Percentiles rank a stretch among this genome's conserved stretches.
Evolutionary conservation across 345 rosid genomes (phyloP).

Genomic region (Euphorbia pulcherrima): DNA sequence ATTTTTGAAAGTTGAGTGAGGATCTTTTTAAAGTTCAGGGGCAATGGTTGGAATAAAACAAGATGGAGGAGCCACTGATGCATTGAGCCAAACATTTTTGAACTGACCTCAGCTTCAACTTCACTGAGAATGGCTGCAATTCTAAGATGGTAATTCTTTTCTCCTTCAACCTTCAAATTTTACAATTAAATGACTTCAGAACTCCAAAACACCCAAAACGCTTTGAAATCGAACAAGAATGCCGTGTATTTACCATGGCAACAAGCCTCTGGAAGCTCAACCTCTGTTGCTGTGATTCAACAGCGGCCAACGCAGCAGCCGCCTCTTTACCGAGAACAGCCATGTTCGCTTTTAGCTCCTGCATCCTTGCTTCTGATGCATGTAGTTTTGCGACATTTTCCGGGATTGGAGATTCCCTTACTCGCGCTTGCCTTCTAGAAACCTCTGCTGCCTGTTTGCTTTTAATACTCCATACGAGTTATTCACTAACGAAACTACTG

Average conservation of each 20-base stretch:
- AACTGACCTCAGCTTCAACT: conserved; percentile 95
- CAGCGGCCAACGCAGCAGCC: conserved; percentile 89
- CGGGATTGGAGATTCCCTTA: conserved; percentile 74
- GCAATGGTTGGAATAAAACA: too few relatives aligned
- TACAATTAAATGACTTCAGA: conserved; percentile 10
- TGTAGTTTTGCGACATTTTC: conserved; percentile 93
- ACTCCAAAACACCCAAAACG: conserved; percentile 5
- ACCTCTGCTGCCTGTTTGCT: conserved; percentile 72
- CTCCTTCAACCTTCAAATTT: conserved; percentile 78
- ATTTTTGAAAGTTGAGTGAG: too few relatives aligned
- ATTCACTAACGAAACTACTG: conserved; percentile 17
- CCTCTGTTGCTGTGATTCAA: conserved; percentile 89
- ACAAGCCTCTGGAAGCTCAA: conserved; percentile 89
- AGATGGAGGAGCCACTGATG: too few relatives aligned
- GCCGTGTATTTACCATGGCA: conserved; percentile 54
- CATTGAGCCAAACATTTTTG: conserved; percentile 3
- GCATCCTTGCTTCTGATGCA: conserved; percentile 77
- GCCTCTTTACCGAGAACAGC: conserved; percentile 98
- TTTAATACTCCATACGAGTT: conserved; percentile 24
- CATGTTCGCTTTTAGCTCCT: conserved; percentile 82
- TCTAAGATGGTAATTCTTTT: conserved; percentile 75
- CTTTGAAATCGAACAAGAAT: conserved; percentile 11
- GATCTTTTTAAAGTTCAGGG: too few relatives aligned
- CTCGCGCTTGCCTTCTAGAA: conserved; percentile 71
- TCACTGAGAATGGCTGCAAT: conserved; percentile 87